Base-by-base conservation (phyloP, 176 grass and related monocot species). In the Eleusine indica region DNA sequence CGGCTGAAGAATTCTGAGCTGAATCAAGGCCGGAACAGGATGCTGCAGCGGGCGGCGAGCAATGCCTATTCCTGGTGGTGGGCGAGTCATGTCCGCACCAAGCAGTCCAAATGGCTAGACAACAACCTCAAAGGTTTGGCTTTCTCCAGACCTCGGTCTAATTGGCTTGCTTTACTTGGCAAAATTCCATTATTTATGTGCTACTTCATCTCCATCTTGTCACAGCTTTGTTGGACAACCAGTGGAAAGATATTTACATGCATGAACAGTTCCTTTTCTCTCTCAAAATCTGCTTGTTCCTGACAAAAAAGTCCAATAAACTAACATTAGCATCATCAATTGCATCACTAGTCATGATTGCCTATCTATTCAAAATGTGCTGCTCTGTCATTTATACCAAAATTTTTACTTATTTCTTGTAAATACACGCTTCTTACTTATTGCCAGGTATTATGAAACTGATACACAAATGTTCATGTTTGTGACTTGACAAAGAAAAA, bases 91-190 rank as follows among this genome's bases (percentile, higher is more conserved):
- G 86, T 92, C 81, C 85, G 95, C 61, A 92, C 92, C 71, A 97
- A 89, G 78, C 95, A 97, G 70, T 97, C 92, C 75, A 97, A 94
- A 97, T 97, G 95, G 95, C 95, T 97, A 9, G 92, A 97, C 84
- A 76, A 32, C 88, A 91, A 91, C 47, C 92, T 94, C 32, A 89
- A 89, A 87, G 95, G 95, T 97, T 51, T 3, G 72, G 42, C 29
- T 58, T 78, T 72, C 74, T 67, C 78, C 9, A 3, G 22, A 72
- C 22, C 4, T 17, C 8, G 17, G 44, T 51, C 29, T 29, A 68
- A 22, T 66, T 14, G 4, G 10, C 5, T n/a, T 51, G 5, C 13
- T 5, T 11, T 49, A 61, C 62, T 80, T 4, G 72, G 29, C 3
- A 54, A 63, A 28, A 17, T 62, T 19, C 18, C 17, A 15, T 52